These are phyloP conservation scores for Suillus ampliporus DNA, from an alignment of 768 basidiomycete genomes.

Conservation along the genomic window DNA sequence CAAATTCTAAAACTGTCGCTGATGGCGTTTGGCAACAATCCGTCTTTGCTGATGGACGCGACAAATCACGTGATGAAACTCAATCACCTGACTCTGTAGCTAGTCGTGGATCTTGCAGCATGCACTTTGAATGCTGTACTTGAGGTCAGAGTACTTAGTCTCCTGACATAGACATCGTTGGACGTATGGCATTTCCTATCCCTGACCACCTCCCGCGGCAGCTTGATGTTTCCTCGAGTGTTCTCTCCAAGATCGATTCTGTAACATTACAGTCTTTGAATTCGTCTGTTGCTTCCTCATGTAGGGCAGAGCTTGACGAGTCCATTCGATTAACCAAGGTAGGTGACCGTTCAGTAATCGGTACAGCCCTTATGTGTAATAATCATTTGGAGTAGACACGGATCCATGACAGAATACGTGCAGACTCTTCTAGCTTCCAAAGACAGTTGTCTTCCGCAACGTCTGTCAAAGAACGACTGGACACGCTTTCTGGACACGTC, in stretches of 20 bases:
- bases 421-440: conserved; percentile 67
- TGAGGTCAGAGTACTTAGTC: no score
- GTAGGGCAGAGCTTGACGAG: conserved; percentile 75
- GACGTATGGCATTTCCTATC: conserved; percentile 72
- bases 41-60: background rate
- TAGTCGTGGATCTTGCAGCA: background rate
- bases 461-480: conserved; percentile 66
- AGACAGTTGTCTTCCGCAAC: conserved; percentile 64
- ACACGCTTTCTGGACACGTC: conserved; percentile 56
- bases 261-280: conserved; percentile 62
- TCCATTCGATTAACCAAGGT: conserved; percentile 79
- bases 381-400: conserved; percentile 50
- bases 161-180: conserved; percentile 1
- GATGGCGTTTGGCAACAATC: background rate
- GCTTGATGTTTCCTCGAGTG: conserved; percentile 71
- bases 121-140: no score
- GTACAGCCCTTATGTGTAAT: conserved; percentile 12
- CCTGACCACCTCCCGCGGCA: conserved; percentile 77
- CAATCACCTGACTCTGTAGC: background rate
- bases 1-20: background rate
- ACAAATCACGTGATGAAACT: conserved; percentile 1
- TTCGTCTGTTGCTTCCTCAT: conserved; percentile 65
- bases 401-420: conserved; percentile 76
- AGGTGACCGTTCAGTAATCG: conserved; percentile 17
- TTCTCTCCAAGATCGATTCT: conserved; percentile 73